Conservation (phyloP, 208 protist species). For the Giardia duodenalis region DNA sequence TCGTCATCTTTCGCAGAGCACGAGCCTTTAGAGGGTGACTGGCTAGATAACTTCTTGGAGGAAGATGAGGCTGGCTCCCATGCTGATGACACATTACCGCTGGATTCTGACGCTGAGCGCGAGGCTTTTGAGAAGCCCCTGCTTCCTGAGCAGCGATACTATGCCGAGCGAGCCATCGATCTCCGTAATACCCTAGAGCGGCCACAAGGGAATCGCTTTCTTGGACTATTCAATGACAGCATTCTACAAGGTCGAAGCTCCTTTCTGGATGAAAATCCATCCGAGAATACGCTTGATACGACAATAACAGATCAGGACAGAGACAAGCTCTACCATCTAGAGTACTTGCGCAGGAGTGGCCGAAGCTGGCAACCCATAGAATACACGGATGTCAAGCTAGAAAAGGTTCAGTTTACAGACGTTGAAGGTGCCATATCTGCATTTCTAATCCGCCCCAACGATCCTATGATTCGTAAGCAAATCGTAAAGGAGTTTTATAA, state of each 20-base stretch:
- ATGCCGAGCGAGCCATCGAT: not conserved
- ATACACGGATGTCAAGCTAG: too few species aligned
- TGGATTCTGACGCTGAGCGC: not conserved
- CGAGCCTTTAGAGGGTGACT: not conserved
- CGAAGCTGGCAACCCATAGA: too few species aligned
- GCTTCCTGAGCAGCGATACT: not conserved
- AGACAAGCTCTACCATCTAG: not conserved
- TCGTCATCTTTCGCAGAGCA: not conserved
- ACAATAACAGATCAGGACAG: not conserved
- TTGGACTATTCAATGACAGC: not conserved
- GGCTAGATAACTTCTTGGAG: not conserved
- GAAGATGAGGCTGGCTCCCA: not conserved
- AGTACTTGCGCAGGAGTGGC: not conserved
- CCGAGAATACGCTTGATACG: not conserved
- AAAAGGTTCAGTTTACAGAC: not conserved
- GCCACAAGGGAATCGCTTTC: not conserved
- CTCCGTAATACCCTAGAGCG: not conserved
- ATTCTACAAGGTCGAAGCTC: not conserved
- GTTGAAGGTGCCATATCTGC: not conserved
- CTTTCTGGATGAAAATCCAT: not conserved
- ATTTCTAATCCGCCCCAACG: not conserved
- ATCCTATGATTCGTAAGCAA: not conserved
- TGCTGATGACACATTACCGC: not conserved
- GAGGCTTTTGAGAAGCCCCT: not conserved
- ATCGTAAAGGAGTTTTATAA: not conserved